These are phyloP conservation scores for Ascochyta koolunga DNA, from an alignment of 2,329 filamentous ascomycete species.

Conservation along the genomic window DNA sequence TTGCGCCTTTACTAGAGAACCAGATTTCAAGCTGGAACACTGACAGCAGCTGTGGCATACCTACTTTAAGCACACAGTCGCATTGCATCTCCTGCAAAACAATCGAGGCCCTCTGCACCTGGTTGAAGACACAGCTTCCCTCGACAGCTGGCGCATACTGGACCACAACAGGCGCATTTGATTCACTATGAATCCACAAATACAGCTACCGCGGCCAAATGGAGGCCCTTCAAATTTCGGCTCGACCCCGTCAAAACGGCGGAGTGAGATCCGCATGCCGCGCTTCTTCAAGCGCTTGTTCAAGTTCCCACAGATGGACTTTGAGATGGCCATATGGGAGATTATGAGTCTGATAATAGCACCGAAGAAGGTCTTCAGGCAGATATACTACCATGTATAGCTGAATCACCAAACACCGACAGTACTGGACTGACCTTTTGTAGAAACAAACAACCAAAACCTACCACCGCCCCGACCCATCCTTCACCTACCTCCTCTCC, in stretches of 20 bases:
- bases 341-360: slow-evolving; percentile 72
- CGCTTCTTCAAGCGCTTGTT: slow-evolving; percentile 72
- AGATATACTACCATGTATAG: slow-evolving; percentile 71
- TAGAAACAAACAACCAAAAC: slow-evolving; percentile 70
- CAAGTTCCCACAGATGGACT: slow-evolving; percentile 77
- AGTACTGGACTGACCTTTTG: neutral
- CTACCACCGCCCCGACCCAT: slow-evolving; percentile 72
- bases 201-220: slow-evolving; percentile 64
- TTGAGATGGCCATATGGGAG: slow-evolving; percentile 75
- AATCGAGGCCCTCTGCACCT: neutral
- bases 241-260: slow-evolving; percentile 54
- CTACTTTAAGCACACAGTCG: neutral
- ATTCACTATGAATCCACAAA: slow-evolving; percentile 63
- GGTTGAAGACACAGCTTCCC: neutral
- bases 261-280: slow-evolving; percentile 65
- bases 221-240: slow-evolving; percentile 61
- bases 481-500: slow-evolving; percentile 72
- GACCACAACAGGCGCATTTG: slow-evolving; percentile 9
- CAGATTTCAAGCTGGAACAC: neutral
- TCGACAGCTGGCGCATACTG: slow-evolving; percentile 9
- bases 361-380: slow-evolving; percentile 73
- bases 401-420: neutral
- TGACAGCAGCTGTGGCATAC: neutral
- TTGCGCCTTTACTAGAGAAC: slow-evolving; percentile 1
- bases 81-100: neutral